phyloP scores from a whole-genome alignment of 2,329 filamentous ascomycete genomes.

The Setomelanomma holmii region DNA sequence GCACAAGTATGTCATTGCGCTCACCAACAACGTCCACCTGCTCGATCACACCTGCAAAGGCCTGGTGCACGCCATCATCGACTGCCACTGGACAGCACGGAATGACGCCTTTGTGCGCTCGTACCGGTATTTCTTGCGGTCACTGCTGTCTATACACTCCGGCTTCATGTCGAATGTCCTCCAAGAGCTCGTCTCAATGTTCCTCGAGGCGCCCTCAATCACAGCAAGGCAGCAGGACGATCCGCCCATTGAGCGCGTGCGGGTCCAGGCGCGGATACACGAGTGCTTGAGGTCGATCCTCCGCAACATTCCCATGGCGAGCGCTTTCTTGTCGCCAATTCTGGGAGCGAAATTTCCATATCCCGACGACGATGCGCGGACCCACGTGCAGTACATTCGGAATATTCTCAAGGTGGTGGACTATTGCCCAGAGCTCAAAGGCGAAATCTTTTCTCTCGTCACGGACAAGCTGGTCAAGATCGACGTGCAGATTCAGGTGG shows the following conservation, averaged over 20 bases:
- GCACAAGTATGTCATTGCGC: conserved; percentile 65
- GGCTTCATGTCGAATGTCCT: conserved; percentile 78
- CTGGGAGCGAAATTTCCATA: conserved; percentile 76
- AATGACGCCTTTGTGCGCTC: conserved; percentile 65
- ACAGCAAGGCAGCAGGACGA: conserved; percentile 62
- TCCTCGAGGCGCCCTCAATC: conserved; percentile 67
- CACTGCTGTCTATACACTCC: conserved; percentile 81
- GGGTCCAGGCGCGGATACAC: conserved; percentile 78
- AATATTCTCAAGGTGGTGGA: conserved; percentile 80
- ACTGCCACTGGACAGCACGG: conserved; percentile 67
- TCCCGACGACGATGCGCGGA: conserved; percentile 75
- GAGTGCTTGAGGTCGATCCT: conserved; percentile 77
- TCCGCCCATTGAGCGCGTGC: conserved; percentile 65
- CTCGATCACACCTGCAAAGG: conserved; percentile 64
- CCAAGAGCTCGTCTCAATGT: conserved; percentile 80
- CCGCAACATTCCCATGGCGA: conserved; percentile 80
- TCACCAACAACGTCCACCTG: conserved; percentile 62
- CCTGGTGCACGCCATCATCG: conserved; percentile 64
- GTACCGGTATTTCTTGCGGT: conserved; percentile 64
- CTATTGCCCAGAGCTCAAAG: conserved; percentile 79
- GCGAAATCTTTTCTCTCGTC: conserved; percentile 82
- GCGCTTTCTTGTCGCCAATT: conserved; percentile 71
- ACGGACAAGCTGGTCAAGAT: conserved; percentile 89
- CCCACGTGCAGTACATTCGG: conserved; percentile 86
- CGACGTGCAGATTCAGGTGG: conserved; percentile 92